Percentiles rank a stretch among this genome's conserved stretches.
Conservation (phyloP, 2,329 filamentous ascomycete species). For the Pseudogymnoascus sp. region DNA sequence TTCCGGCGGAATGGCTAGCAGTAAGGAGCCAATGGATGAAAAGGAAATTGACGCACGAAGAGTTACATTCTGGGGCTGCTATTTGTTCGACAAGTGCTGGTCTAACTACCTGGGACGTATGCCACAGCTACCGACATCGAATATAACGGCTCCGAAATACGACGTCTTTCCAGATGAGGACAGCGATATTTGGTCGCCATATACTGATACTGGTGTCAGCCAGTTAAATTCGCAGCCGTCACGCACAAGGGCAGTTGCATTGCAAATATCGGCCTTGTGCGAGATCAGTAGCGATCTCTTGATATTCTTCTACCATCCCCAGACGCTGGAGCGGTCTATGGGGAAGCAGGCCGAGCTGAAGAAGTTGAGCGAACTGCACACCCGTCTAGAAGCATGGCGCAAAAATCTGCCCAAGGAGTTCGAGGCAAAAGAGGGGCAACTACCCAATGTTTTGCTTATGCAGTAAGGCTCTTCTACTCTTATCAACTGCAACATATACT, state of each 20-base stretch:
- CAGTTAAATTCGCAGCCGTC: conserved; percentile 69
- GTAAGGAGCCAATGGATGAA: conserved; percentile 56
- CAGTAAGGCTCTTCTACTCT: conserved; percentile 10
- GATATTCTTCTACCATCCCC: conserved; percentile 84
- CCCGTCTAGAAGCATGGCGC: conserved; percentile 82
- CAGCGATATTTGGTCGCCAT: conserved; percentile 76
- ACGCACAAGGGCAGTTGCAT: conserved; percentile 70
- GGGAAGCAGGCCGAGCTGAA: conserved; percentile 82
- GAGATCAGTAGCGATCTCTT: conserved; percentile 92
- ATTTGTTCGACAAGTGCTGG: conserved; percentile 98
- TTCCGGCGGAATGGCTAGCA: conserved; percentile 57
- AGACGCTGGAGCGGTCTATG: conserved; percentile 52
- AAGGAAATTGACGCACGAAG: conserved; percentile 81
- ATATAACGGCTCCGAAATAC: conserved; percentile 78
- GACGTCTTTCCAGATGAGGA: conserved; percentile 90
- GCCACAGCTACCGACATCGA: conserved; percentile 73
- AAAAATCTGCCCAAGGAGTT: conserved; percentile 77
- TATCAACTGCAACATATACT: background rate
- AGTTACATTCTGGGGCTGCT: conserved; percentile 96
- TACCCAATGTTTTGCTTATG: conserved; percentile 75
- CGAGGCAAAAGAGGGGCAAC: conserved; percentile 79
- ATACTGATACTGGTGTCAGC: conserved; percentile 75
- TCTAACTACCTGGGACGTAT: conserved; percentile 92
- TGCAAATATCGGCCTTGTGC: conserved; percentile 76
- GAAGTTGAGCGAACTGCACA: conserved; percentile 86